Evolutionary conservation across 306 rosid species (phyloP), one percentile per base, ranked within the genome.

Genomic region (Rosa multiflora): DNA sequence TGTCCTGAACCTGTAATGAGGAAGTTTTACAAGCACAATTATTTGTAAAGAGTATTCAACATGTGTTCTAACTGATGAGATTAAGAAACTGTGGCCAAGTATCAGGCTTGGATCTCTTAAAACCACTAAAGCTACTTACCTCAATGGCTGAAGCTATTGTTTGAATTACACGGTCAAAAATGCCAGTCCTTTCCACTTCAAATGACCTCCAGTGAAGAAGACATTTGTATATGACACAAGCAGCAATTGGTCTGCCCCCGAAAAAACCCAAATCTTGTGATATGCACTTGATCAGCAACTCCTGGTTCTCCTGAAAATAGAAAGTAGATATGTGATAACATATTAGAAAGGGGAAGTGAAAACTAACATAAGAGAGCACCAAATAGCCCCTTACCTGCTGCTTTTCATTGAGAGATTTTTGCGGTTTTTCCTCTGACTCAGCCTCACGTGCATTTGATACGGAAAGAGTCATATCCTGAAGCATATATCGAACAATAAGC

Each of bases 131-230:
- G 26, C 17, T 18, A 56, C 82, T 82, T 74, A 96, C 99, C 93
- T 96, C 99, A 35, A 96, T 89, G 61, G 99, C 92, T 23, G 99
- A 87, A 86, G 99, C 98, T 86, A 96, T 88, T 39, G 94, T 89
- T 89, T 96, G 99, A 91, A 93, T 96, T 56, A 96, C 83, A 52
- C 99, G 94, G 76, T 96, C 99, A 66, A 96, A 96, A 78, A 96
- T 94, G 76, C 85, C 91, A 23, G 99, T 96, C 78, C 99, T 88
- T 86, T 96, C 99, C 71, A 96, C 99, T 93, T 96, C 99, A 83
- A 93, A 96, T 67, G 99, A 96, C 82, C 99, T 88, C 99, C 99
- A 96, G 78, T 96, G 98, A 82, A 93, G 97, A 87, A 96, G 99
- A 81, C 99, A 93, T 91, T 93, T 96, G 82, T 93, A 96, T 85